A percentile compares a stretch with the other conserved stretches of the same genome.
Evolutionary conservation across 768 basidiomycete species (phyloP).

Genomic region (Leccinum ochraceum): DNA sequence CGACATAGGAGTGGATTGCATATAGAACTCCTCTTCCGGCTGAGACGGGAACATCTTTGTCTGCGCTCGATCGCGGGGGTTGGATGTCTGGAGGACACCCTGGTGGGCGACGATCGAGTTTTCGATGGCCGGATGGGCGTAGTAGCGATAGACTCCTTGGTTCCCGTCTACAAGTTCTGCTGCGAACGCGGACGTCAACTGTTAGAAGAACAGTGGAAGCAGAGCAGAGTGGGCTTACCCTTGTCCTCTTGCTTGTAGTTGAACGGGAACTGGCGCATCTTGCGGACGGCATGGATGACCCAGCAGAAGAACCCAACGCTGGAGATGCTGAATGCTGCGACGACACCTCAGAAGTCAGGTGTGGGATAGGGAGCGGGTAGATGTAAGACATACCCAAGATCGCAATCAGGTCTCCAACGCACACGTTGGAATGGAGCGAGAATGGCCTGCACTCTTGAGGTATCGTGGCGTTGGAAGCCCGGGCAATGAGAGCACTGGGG

Average conservation of each 20-base stretch:
- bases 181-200: slow-evolving; percentile 2
- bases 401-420: slow-evolving; percentile 25
- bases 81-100: slow-evolving; percentile 7
- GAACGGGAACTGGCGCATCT: slow-evolving; percentile 20
- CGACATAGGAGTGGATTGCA: neutral
- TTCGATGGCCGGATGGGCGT: neutral
- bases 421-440: slow-evolving; percentile 14
- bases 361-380: neutral
- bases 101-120: slow-evolving; percentile 2
- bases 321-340: slow-evolving; percentile 18
- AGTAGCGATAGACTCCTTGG: slow-evolving; percentile 9
- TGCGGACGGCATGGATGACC: slow-evolving; percentile 23
- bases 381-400: slow-evolving; percentile 23
- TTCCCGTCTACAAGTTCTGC: neutral
- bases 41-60: slow-evolving; percentile 7
- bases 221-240: slow-evolving; percentile 1
- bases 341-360: neutral
- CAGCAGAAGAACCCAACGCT: slow-evolving; percentile 21
- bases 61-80: slow-evolving; percentile 6
- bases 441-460: slow-evolving; percentile 19
- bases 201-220: neutral
- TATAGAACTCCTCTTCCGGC: slow-evolving; percentile 4
- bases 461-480: neutral
- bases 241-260: neutral
- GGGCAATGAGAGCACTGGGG: neutral